Evolutionary conservation across 2,329 filamentous ascomycete genomes (phyloP).

Genomic region (Monosporascus sp.): DNA sequence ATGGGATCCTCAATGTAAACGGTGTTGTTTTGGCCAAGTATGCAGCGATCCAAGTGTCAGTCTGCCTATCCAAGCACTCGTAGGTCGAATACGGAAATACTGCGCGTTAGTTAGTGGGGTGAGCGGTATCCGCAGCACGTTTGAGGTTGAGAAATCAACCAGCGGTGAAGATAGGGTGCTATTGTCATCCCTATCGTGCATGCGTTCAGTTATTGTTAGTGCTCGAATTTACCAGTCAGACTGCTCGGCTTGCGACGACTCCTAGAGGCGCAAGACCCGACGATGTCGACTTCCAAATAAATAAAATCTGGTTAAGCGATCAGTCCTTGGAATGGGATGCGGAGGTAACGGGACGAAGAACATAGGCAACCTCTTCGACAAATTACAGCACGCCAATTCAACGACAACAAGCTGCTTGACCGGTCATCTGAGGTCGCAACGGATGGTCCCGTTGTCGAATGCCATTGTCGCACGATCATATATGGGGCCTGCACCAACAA

Average conservation of each 20-base stretch:
- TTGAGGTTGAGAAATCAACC: neutral
- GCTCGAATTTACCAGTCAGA: too few species aligned
- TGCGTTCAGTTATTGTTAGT: too few species aligned
- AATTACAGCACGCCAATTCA: neutral
- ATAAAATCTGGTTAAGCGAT: neutral
- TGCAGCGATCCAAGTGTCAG: neutral
- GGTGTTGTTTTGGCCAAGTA: neutral
- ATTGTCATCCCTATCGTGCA: neutral
- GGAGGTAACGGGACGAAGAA: neutral
- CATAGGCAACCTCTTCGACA: neutral
- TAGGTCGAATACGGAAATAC: neutral
- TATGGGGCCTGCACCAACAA: neutral
- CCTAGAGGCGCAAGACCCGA: neutral
- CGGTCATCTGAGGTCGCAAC: neutral
- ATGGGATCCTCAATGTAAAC: neutral
- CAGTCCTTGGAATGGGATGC: neutral
- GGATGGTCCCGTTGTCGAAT: neutral
- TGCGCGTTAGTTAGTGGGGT: neutral
- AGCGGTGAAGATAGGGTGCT: neutral
- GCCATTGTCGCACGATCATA: neutral
- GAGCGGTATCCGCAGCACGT: neutral
- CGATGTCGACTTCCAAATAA: too few species aligned
- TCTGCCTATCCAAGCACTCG: too few species aligned
- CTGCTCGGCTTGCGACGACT: neutral
- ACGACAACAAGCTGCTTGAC: neutral